Evolutionary conservation across 164 flowering plant species (phyloP).

Genomic region (Annona cherimola): DNA sequence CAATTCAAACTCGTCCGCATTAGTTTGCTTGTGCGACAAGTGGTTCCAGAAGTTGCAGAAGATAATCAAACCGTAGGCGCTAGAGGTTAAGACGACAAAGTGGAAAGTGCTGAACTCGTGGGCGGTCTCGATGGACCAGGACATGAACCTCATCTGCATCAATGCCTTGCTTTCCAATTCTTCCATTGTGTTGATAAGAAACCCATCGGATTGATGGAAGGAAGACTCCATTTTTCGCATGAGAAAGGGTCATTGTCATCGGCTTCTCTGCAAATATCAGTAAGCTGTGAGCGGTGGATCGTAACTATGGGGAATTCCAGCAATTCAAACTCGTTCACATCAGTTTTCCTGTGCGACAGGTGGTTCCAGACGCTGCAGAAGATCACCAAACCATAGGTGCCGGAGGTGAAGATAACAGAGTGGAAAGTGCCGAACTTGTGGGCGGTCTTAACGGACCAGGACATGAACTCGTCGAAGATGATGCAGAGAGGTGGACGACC

Average conservation of each 20-base stretch:
- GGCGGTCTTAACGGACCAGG: conserved; percentile 23
- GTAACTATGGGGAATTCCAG: conserved; percentile 9
- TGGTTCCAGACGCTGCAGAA: conserved; percentile 13
- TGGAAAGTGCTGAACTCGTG: conserved; percentile 13
- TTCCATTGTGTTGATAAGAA: conserved; percentile 23
- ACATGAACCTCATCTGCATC: conserved; percentile 4
- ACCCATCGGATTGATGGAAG: conserved; percentile 21
- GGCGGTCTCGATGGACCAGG: conserved; percentile 22
- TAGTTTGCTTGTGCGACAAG: not conserved
- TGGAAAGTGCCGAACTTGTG: conserved; percentile 13
- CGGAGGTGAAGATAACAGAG: conserved; percentile 5
- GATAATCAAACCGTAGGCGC: conserved; percentile 14
- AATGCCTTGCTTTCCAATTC: conserved; percentile 15
- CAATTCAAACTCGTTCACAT: conserved; percentile 9
- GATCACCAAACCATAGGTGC: conserved; percentile 15
- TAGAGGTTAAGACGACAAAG: conserved; percentile 5
- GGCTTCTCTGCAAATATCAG: not conserved
- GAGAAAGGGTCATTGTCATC: not conserved
- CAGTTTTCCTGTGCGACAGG: conserved; percentile 14
- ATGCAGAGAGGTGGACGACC: conserved; percentile 7
- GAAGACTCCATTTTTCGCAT: not conserved
- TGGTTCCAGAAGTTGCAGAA: conserved; percentile 12
- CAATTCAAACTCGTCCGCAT: no score
- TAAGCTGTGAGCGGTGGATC: conserved; percentile 10
- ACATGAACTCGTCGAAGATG: conserved; percentile 14